Evolutionary conservation across 1,139 yeast genomes (phyloP), one percentile per base, ranked within the genome.

Genomic region (Scheffersomyces stambukii): DNA sequence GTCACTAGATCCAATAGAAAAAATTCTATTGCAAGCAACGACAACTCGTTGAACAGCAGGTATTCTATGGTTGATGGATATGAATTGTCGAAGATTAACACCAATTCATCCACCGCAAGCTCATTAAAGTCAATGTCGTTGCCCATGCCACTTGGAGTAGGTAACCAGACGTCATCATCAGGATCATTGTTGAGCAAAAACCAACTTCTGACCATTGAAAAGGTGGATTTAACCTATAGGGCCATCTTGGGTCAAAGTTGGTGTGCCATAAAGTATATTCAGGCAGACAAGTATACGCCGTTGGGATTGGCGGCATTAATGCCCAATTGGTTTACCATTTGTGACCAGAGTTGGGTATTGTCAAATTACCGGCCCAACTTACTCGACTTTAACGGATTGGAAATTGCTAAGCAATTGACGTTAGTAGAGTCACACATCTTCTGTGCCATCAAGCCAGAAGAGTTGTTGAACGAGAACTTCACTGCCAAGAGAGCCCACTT

Each of bases 341-440:
- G 70, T 42, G 70, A 65, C 26, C 71, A 65, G 42, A 61, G 57
- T 33, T 66, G 73, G 72, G 69, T 63, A 1, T 52, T 68, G 29
- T 59, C 72, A 1, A 65, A 61, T 39, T 66, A 66, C 38, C 48
- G 70, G 35, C 72, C 81, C 22, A 70, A 74, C 43, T 51, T 82
- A 21, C 59, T 80, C 15, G 91, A 83, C 39, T 71, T 81, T 44
- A 86, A 84, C 48, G 81, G 94, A 0, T 61, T 79, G 37, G 96
- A 86, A 45, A 60, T 85, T 26, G 96, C 96, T 3, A 81, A 81
- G 46, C 96, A 88, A 50, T 62, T 89, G 36, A 84, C 96, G 0
- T 58, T 84, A 21, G 74, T 89, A 43, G 96, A 89, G 54, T 77
- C 84, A 6, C 71, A 68, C 27, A 70, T 88, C 26, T 85, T 82